Conservation (phyloP, 495 filamentous ascomycete genomes). For the Aspergillus affinis region DNA sequence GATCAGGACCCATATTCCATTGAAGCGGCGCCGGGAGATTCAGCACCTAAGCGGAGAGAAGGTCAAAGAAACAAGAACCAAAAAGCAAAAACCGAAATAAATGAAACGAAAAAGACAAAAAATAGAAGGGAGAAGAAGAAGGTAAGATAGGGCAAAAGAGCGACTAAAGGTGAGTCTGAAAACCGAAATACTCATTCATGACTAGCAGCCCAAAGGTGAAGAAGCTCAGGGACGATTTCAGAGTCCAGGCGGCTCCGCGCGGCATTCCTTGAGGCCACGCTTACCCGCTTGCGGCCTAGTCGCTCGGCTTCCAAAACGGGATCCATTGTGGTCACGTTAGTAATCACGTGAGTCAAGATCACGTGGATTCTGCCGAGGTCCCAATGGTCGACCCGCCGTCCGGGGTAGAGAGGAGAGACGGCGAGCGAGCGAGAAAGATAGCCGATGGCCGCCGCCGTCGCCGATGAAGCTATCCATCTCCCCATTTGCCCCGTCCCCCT, state of each 20-base stretch:
- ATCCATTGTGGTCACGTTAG: conserved; percentile 8
- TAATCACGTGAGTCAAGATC: too few species aligned
- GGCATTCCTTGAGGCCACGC: conserved; percentile 14
- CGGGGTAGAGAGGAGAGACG: conserved; percentile 3
- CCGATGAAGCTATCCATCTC: background rate
- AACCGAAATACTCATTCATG: conserved; percentile 14
- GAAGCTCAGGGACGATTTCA: conserved; percentile 28
- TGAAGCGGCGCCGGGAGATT: conserved; percentile 24
- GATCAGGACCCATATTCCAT: conserved; percentile 76
- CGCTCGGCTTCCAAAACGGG: conserved; percentile 9
- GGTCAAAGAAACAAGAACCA: conserved; percentile 12
- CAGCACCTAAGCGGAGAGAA: conserved; percentile 19
- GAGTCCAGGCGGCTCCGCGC: conserved; percentile 17
- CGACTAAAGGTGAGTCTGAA: conserved; percentile 43
- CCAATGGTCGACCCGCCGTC: conserved; percentile 1
- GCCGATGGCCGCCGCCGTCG: too few species aligned
- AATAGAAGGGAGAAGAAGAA: conserved; percentile 9
- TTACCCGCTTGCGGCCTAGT: conserved; percentile 16
- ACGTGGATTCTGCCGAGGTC: conserved; percentile 4
- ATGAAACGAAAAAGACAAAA: conserved; percentile 16
- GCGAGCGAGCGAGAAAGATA: too few species aligned
- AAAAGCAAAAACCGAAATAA: conserved; percentile 13
- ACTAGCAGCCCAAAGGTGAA: conserved; percentile 12
- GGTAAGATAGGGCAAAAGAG: conserved; percentile 30
- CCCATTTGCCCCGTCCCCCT: background rate